These are phyloP conservation scores for Ilyonectria destructans DNA, from an alignment of 2,329 filamentous ascomycete genomes.

Conservation along the genomic window DNA sequence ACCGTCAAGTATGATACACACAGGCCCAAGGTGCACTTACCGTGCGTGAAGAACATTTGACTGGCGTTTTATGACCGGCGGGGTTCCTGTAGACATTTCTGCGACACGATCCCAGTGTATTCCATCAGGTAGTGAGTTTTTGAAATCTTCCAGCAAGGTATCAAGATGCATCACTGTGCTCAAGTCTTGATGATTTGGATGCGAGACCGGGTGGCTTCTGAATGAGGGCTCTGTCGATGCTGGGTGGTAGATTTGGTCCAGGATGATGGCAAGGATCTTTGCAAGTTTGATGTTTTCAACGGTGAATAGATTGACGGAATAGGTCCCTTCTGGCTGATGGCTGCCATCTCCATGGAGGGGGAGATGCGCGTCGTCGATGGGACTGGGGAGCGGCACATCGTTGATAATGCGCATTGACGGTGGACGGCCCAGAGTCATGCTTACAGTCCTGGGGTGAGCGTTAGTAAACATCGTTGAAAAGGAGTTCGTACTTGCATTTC, in stretches of 20 bases:
- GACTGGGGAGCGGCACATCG: slow-evolving; percentile 10
- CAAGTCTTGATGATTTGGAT: not conserved
- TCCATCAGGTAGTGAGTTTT: not conserved
- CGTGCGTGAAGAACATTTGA: slow-evolving; percentile 18
- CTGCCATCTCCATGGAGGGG: not conserved
- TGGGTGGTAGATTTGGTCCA: slow-evolving; percentile 17
- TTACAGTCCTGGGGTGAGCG: slow-evolving; percentile 6
- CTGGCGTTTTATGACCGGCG: slow-evolving; percentile 4
- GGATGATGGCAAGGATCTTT: slow-evolving; percentile 10
- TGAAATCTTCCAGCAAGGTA: not conserved
- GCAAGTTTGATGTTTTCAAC: slow-evolving; percentile 22
- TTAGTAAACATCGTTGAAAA: not conserved
- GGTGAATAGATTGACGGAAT: slow-evolving; percentile 6
- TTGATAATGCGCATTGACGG: slow-evolving; percentile 9
- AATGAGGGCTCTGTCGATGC: not conserved
- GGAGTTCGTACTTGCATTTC: slow-evolving; percentile 10
- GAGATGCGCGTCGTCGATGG: slow-evolving; percentile 15
- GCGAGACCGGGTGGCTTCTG: not conserved
- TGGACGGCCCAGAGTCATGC: slow-evolving; percentile 25
- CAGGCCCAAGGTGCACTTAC: not conserved
- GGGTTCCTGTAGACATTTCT: not conserved
- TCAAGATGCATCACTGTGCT: not conserved
- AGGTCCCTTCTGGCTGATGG: not conserved
- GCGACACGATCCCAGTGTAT: slow-evolving; percentile 2
- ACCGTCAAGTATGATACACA: not conserved